phyloP scores from a whole-genome alignment of 2,329 filamentous ascomycete species.

The Chrysoporthe puriensis region DNA sequence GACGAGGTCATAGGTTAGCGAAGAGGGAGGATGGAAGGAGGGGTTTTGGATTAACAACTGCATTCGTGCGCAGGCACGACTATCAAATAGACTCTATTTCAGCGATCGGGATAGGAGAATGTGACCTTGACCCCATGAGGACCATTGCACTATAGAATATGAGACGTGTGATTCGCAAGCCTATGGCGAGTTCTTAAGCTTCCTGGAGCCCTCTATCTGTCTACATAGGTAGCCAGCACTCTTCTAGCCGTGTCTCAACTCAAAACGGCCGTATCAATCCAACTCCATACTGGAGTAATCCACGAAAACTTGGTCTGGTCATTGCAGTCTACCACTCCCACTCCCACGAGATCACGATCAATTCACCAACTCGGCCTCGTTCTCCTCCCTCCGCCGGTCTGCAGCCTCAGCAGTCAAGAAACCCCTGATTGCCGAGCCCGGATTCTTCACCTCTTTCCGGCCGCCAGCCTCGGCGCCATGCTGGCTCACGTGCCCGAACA shows the following conservation, averaged over 20 bases:
- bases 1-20: neutral
- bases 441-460: conserved; percentile 14
- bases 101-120: neutral
- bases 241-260: neutral
- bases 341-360: neutral
- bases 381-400: conserved; percentile 38
- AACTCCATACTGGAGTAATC: neutral
- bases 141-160: neutral
- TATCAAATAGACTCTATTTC: neutral
- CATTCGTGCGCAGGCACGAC: neutral
- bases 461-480: conserved; percentile 34
- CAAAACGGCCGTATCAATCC: neutral
- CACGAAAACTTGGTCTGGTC: neutral
- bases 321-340: neutral
- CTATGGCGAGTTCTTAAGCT: neutral
- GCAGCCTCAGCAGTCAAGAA: conserved; percentile 53
- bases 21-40: neutral
- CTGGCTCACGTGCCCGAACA: conserved; percentile 67
- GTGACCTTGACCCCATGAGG: too few relatives aligned
- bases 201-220: neutral
- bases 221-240: neutral
- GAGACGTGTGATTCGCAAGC: neutral
- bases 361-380: neutral
- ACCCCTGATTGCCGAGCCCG: conserved; percentile 33
- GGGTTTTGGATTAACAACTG: neutral